A percentile compares a stretch with the other conserved stretches of the same genome.
These are phyloP conservation scores for Chrysopogon serrulatus DNA, from an alignment of 176 grass and related monocot species.

Conservation along the genomic window DNA sequence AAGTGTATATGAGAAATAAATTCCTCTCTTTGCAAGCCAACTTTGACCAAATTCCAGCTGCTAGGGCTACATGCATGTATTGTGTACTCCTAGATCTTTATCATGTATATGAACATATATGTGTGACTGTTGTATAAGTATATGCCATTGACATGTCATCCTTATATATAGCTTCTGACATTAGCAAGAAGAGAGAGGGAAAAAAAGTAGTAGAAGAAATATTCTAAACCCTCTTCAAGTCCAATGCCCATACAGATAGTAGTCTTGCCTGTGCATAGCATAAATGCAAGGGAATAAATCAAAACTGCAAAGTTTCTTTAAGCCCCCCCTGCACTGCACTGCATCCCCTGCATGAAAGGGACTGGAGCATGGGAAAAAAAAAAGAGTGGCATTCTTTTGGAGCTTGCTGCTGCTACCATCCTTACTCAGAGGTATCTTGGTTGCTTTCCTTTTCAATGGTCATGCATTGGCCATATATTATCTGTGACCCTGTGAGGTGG, in stretches of 20 bases:
- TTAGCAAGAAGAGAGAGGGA: not conserved
- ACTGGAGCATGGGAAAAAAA: conserved; percentile 27
- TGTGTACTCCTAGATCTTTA: too few relatives aligned
- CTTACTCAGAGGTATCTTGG: conserved; percentile 15
- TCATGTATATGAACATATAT: not conserved
- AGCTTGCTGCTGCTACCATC: conserved; percentile 5
- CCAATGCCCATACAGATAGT: too few relatives aligned
- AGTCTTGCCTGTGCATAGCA: too few relatives aligned
- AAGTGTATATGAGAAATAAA: not conserved
- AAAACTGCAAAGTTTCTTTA: too few relatives aligned
- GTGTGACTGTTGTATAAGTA: too few relatives aligned
- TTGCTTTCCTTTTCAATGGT: conserved; percentile 13
- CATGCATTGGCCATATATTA: conserved; percentile 10
- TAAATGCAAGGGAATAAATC: not conserved
- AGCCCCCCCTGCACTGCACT: too few relatives aligned
- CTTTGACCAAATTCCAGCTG: not conserved
- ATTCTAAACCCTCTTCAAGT: too few relatives aligned
- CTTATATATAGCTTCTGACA: not conserved
- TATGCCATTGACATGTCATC: conserved; percentile 2
- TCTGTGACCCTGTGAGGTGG: not conserved
- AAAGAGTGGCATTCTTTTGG: conserved; percentile 33
- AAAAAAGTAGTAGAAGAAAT: not conserved
- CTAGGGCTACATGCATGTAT: not conserved
- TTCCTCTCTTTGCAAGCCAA: not conserved
- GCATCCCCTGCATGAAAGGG: too few relatives aligned